A percentile compares a stretch with the other conserved stretches of the same genome.
These are phyloP conservation scores for Petunia hybrid DNA, from an alignment of 305 asterid genomes.

Conservation along the genomic window DNA sequence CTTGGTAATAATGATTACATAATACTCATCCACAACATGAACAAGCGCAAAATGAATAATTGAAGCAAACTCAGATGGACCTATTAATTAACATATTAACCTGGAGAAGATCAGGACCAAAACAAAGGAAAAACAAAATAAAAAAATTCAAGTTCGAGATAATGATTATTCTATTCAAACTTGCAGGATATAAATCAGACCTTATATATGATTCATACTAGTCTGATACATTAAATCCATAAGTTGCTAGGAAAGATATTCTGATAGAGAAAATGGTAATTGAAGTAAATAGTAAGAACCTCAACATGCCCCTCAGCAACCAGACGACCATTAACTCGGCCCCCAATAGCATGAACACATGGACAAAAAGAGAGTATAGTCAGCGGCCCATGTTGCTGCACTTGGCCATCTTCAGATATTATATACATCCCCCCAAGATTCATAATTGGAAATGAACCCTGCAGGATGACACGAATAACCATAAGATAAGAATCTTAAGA, in stretches of 20 bases:
- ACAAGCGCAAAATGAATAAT: not conserved
- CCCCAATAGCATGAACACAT: not conserved
- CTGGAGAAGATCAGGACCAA: not conserved
- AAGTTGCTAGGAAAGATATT: not conserved
- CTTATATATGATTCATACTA: not conserved
- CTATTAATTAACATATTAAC: not conserved
- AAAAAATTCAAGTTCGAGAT: not conserved
- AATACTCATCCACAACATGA: not conserved
- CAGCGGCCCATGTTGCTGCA: not conserved
- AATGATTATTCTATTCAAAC: slow-evolving; percentile 5
- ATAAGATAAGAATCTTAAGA: not conserved
- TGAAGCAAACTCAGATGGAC: not conserved
- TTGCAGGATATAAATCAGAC: not conserved
- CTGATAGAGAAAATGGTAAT: not conserved
- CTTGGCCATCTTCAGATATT: slow-evolving; percentile 7
- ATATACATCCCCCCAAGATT: not conserved
- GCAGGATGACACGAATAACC: not conserved
- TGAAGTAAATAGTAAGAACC: not conserved
- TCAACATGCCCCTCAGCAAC: not conserved
- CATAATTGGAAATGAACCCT: not conserved
- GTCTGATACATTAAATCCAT: not conserved
- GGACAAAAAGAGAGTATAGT: not conserved
- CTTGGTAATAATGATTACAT: not conserved
- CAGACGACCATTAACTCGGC: not conserved
- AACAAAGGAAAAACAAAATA: not conserved